Evolutionary conservation across 2,329 filamentous ascomycete species (phyloP), one percentile per base, ranked within the genome.

Genomic region (Fusarium hainanense): DNA sequence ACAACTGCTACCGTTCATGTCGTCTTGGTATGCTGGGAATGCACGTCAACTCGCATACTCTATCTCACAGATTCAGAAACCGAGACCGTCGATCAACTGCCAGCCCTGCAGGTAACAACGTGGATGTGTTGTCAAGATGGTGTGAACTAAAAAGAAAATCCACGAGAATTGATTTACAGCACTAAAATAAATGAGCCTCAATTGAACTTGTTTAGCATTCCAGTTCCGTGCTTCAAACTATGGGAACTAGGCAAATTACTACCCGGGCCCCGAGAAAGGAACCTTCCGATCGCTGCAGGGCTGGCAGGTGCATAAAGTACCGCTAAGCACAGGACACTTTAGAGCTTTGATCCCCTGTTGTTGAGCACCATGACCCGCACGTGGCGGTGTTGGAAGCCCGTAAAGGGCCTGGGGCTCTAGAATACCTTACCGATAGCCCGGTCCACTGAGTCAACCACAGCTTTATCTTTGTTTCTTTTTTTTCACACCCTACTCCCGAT

Each of bases 241-340:
- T 50, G 48, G 48, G 21, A 52, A 51, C 49, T 41, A 50, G 40
- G 40, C 28, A 54, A 54, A 59, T 44, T 46, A 46, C n/a, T 21
- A 59, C 43, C 46, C 54, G 54, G 32, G 30, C 21, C 30, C 43
- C 54, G 43, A 34, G 27, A 25, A 43, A 54, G 27, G 51, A 49
- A 51, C 44, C 32, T 46, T 51, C 58, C 54, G 68, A 70, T 70
- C 68, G 68, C 60, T 71, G 61, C 68, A 71, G 68, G 68, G 68
- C 64, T 71, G 62, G 52, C 51, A 58, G 56, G 23, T 59, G 56
- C 56, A 59, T n/a, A 37, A 37, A 37, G 34, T 37, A 37, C 34
- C 60, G 66, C 70, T 59, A 54, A 69, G 68, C 72, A 65, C 70
- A 74, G 70, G 58, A 37, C 72, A 66, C 20, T 23, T 44, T n/a